Evolutionary conservation across 2,329 filamentous ascomycete genomes (phyloP), one percentile per base, ranked within the genome.

Genomic region (Neoarthrinium moseri): DNA sequence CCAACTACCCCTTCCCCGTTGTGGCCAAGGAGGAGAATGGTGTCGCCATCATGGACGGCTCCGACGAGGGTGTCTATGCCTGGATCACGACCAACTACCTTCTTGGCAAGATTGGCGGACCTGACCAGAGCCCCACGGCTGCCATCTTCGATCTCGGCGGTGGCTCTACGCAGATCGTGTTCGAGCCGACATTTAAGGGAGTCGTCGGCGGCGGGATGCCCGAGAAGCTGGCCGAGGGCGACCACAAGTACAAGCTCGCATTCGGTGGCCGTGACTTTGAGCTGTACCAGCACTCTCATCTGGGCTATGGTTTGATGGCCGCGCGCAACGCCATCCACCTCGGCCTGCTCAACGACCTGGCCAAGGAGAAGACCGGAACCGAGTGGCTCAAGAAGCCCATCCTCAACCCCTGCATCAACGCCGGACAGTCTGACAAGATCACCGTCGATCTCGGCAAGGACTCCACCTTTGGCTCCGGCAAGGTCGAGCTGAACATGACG

Each of bases 31-130:
- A 90, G 59, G 85, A 92, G 56, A 84, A 88, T 45, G 94, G 95
- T 46, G 90, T 99, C 22, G 83, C 91, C 52, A 95, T 99, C 66
- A 99, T 99, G 94, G 91, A 96, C 59, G 94, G 94, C 51, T 91
- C 89, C 41, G 89, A 96, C 62, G 94, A 99, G 72, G 94, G 94
- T 64, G 92, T 99, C 23, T 99, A 95, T 64, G 95, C 94, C 43
- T 99, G 94, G 94, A 95, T 99, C 66, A 99, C 94, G 6, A 94
- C 91, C 55, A 99, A 99, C 77, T 99, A 99, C 70, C 86, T 99
- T 32, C 83, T 99, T 20, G 92, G 92, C 61, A 97, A 97, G 74
- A 97, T 99, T 67, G 94, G 94, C 49, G 88, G 89, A 10, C 89
- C 91, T 2, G 92, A 96, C 64, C 83, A 91, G 66, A 90, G 82